Evolutionary conservation across 1,139 yeast genomes (phyloP).

Genomic region (Lodderomyces metapsilosis): DNA sequence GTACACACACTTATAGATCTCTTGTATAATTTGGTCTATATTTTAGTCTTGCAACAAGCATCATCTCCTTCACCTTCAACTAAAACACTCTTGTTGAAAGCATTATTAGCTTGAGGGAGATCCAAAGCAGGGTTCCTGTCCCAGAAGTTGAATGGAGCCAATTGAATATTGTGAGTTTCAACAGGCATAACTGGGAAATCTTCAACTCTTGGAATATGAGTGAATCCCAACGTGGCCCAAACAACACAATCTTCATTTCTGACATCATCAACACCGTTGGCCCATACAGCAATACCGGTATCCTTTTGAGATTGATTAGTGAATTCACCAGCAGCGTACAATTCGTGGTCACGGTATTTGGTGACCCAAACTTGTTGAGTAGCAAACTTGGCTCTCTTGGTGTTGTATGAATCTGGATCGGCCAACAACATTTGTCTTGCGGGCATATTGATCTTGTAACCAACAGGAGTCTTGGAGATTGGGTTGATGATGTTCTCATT

Average conservation of each 20-base stretch:
- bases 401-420: slow-evolving; percentile 59
- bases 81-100: slow-evolving; percentile 67
- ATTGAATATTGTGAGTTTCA: slow-evolving; percentile 66
- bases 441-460: slow-evolving; percentile 76
- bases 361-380: slow-evolving; percentile 79
- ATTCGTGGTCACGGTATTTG: slow-evolving; percentile 64
- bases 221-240: slow-evolving; percentile 86
- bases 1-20: too few species aligned
- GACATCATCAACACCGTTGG: slow-evolving; percentile 65
- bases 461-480: slow-evolving; percentile 73
- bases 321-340: slow-evolving; percentile 77
- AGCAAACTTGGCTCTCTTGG: slow-evolving; percentile 68
- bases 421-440: slow-evolving; percentile 76
- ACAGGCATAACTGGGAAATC: slow-evolving; percentile 95
- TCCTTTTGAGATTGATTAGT: slow-evolving; percentile 71
- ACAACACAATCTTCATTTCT: slow-evolving; percentile 81
- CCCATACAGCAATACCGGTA: slow-evolving; percentile 65
- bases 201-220: slow-evolving; percentile 85
- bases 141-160: slow-evolving; percentile 77
- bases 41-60: slow-evolving; percentile 48
- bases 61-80: slow-evolving; percentile 23
- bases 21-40: too few species aligned
- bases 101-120: slow-evolving; percentile 70
- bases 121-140: slow-evolving; percentile 81
- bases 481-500: slow-evolving; percentile 80